A percentile compares a stretch with the other conserved stretches of the same genome.
These are phyloP conservation scores for Calophaca sinica DNA, from an alignment of 306 rosid genomes.

Conservation along the genomic window DNA sequence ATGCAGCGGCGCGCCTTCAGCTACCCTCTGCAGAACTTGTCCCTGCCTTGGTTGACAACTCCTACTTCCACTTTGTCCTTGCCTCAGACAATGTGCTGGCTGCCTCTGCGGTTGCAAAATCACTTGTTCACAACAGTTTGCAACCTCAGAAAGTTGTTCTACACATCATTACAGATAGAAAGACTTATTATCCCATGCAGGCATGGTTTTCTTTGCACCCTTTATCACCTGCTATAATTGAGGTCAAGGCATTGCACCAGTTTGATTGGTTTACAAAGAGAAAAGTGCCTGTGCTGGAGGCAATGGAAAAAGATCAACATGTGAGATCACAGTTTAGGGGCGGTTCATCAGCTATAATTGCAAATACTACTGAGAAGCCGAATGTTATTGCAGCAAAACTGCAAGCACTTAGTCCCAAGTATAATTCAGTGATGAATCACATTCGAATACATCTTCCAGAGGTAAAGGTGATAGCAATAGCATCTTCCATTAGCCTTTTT, in stretches of 20 bases:
- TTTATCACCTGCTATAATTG: constrained; percentile 81
- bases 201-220: constrained; percentile 96
- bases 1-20: constrained; percentile 88
- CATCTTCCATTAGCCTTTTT: not conserved
- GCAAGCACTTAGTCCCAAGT: constrained; percentile 92
- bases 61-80: constrained; percentile 82
- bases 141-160: constrained; percentile 71
- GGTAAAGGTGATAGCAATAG: constrained; percentile 54
- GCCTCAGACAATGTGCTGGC: constrained; percentile 98
- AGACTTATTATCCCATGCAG: constrained; percentile 93
- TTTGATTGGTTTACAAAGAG: constrained; percentile 95
- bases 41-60: constrained; percentile 85
- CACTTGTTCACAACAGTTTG: constrained; percentile 79
- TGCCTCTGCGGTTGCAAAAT: constrained; percentile 84
- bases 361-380: constrained; percentile 80
- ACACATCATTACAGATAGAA: constrained; percentile 89
- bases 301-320: constrained; percentile 87
- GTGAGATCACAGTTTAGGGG: constrained; percentile 82
- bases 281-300: constrained; percentile 88
- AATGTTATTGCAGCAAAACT: constrained; percentile 77
- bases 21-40: constrained; percentile 91
- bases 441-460: constrained; percentile 94
- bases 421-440: constrained; percentile 94
- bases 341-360: constrained; percentile 87
- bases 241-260: constrained; percentile 96